Evolutionary conservation across 2,329 filamentous ascomycete genomes (phyloP).

Genomic region (Didymella pinodella): DNA sequence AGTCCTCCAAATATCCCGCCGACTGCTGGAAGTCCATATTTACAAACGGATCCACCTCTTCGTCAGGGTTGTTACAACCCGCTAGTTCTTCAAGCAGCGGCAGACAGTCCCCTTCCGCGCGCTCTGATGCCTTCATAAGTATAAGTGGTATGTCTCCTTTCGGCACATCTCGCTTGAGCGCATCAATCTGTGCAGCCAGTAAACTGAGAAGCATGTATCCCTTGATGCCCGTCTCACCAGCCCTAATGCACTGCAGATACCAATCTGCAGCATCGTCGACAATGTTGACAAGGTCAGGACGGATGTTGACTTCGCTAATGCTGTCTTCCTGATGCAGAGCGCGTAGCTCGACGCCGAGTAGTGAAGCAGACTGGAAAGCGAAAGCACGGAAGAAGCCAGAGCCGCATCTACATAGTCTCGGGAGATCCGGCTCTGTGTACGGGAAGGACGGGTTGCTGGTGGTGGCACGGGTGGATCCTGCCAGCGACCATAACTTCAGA

Average conservation of each 20-base stretch:
- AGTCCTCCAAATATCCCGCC: conserved; percentile 27
- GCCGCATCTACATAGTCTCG: conserved; percentile 33
- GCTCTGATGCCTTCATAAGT: conserved; percentile 29
- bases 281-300: conserved; percentile 30
- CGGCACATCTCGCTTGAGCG: conserved; percentile 21
- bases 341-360: conserved; percentile 35
- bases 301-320: conserved; percentile 27
- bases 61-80: conserved; percentile 5
- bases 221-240: conserved; percentile 44
- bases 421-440: conserved; percentile 23
- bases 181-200: conserved; percentile 34
- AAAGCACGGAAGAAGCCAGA: conserved; percentile 38
- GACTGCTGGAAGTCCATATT: conserved; percentile 21
- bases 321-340: conserved; percentile 39
- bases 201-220: conserved; percentile 37
- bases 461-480: conserved; percentile 9
- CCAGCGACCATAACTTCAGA: conserved; percentile 38
- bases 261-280: conserved; percentile 34
- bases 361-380: conserved; percentile 31
- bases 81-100: conserved; percentile 33
- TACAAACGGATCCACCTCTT: conserved; percentile 1
- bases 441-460: conserved; percentile 8
- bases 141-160: conserved; percentile 17
- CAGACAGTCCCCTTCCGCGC: conserved; percentile 28
- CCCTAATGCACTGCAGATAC: conserved; percentile 33